Evolutionary conservation across 2,329 filamentous ascomycete species (phyloP).

Genomic region (Scedosporium boydii): DNA sequence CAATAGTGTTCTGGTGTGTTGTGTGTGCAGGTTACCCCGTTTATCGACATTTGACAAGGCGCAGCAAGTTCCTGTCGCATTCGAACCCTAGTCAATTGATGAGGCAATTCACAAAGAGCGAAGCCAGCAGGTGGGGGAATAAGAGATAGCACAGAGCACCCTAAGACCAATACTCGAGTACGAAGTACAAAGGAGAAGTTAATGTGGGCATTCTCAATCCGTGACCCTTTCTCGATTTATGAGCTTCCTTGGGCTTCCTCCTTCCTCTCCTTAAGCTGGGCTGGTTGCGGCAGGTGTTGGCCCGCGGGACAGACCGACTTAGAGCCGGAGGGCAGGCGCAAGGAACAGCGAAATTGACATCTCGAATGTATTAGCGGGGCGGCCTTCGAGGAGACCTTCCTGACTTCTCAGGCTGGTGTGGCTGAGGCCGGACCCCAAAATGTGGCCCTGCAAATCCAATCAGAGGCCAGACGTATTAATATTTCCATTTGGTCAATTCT

Average conservation of each 20-base stretch:
- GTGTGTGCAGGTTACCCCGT: neutral
- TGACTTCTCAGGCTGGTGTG: neutral
- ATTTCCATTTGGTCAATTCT: neutral
- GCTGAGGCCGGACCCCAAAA: neutral
- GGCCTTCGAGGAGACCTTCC: neutral
- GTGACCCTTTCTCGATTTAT: neutral
- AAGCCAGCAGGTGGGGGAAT: neutral
- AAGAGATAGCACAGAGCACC: neutral
- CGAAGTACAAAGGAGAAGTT: neutral
- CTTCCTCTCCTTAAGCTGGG: too few relatives aligned
- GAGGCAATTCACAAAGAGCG: neutral
- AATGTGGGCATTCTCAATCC: neutral
- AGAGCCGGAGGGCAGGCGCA: neutral
- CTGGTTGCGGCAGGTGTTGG: neutral
- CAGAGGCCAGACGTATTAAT: neutral
- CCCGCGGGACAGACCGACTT: neutral
- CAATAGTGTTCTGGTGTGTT: neutral
- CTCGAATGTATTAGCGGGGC: neutral
- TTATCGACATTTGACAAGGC: neutral
- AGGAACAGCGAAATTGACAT: neutral
- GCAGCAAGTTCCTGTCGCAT: neutral
- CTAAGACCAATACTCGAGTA: neutral
- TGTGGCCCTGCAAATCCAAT: neutral
- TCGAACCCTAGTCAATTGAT: neutral
- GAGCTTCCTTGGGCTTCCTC: too few relatives aligned